Evolutionary conservation across 805 yeast species (phyloP), one percentile per base, ranked within the genome.

Genomic region (Millerozyma miso): DNA sequence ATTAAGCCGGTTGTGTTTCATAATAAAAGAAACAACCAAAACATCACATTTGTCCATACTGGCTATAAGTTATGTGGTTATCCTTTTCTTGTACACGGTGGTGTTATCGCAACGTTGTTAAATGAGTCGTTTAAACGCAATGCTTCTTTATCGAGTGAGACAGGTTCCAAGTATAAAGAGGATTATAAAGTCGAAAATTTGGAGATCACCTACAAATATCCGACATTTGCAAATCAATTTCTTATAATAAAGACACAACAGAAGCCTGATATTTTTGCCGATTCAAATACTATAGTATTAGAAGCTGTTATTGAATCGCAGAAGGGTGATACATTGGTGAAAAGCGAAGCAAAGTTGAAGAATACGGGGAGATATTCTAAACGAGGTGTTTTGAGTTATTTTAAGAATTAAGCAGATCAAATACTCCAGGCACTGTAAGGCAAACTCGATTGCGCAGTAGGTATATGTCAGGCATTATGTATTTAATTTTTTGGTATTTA

Each of bases 11-110:
- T 80, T 19, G 72, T 85, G 12, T 86, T 84, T 53, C 77, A 77
- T 49, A 78, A 83, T 45, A 66, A 73, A 1, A 60, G 67, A 12
- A 74, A 77, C 0, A 71, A 74, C 40, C 85, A 85, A 50, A 74
- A 83, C 0, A 72, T 85, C 1, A 76, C 88, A 0, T 73, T 88
- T 4, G 70, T 87, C 19, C 95, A 88, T 57, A 72, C 85, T 40
- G 97, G 97, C 0, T 79, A 83, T 55, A 76, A 76, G 47, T 61
- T 89, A 16, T 81, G 91, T 35, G 97, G 97, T 1, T 89, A 84
- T 58, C 97, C 97, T 2, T 83, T 87, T 52, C 64, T 90, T 15
- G 76, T 88, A 2, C 97, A 89, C 58, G 97, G 97, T 3, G 97
- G 97, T 0, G 77, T 90, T 20, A 59, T 89, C 23, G 95, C 90